Base-by-base conservation (phyloP, 768 basidiomycete species). In the Lentinula detonsa region DNA sequence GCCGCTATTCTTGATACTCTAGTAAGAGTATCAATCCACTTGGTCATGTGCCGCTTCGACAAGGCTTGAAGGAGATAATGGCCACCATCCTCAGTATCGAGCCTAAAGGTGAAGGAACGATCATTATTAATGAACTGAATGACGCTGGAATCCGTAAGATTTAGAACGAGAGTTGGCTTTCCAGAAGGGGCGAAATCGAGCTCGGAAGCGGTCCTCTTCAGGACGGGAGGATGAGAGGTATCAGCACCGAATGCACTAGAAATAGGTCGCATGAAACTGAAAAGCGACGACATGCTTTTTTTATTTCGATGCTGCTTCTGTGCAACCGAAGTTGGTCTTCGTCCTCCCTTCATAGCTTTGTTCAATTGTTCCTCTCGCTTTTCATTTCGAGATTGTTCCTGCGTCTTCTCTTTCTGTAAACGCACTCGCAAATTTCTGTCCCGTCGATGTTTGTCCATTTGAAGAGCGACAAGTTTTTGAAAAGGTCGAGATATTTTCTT, bases 81-180 rank as follows among this genome's bases (percentile, higher is more conserved):
- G 0, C 90, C 91, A 7, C 93, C 93, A 68, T 94, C 92, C 69
- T 94, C 93, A 0, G 91, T 90, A 67, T 90, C 85, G 48, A 95
- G 77, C 67, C 89, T 85, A 77, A 94, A 91, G 53, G 84, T 86
- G 70, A 85, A 94, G 51, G 92, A 90, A 50, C 92, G 81, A 63
- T 91, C 88, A 69, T 88, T 87, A 68, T 91, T 92, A 73, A 86
- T 82, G 65, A 89, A 86, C 63, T 82, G 83, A 8, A 83, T 78
- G 21, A 90, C 85, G 39, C 80, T 81, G 16, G 90, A 87, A 63
- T 88, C 90, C 50, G 85, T 83, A 37, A 93, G 77, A 64, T 84
- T 91, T 57, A 94, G 74, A 28, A 90, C 89, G 48, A 91, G 74
- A 28, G 88, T 79, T 0, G 91, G 90, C 70, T 93, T 93, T 34